These are phyloP conservation scores for Phytophthora sansomeana DNA, from an alignment of 352 stramenopile species.

Conservation along the genomic window DNA sequence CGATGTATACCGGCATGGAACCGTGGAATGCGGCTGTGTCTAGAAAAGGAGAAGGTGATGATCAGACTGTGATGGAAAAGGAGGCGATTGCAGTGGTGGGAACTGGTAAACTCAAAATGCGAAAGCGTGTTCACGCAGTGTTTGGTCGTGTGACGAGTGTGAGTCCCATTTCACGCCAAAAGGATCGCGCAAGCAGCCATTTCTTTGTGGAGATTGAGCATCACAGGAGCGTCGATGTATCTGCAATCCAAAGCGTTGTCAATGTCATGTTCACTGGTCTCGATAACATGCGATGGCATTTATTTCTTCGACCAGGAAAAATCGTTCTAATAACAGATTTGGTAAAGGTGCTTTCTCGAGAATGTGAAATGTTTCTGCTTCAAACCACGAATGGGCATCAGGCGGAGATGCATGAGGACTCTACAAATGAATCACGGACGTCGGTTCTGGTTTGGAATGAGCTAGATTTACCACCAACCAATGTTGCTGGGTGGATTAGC, in stretches of 20 bases:
- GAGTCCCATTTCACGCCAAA: constrained; percentile 63
- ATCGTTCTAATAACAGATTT: constrained; percentile 65
- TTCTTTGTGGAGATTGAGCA: constrained; percentile 76
- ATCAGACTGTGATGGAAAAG: not conserved
- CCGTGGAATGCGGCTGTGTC: constrained; percentile 33
- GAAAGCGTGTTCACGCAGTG: constrained; percentile 44
- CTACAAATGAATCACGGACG: constrained; percentile 23
- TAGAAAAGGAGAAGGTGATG: not conserved
- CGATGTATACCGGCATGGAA: constrained; percentile 48
- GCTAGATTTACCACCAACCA: not conserved
- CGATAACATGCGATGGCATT: constrained; percentile 45
- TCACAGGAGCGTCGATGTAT: not conserved
- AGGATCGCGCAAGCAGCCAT: constrained; percentile 46
- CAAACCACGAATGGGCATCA: constrained; percentile 41
- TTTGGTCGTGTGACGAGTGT: constrained; percentile 60
- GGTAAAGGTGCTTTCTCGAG: constrained; percentile 68
- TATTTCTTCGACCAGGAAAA: constrained; percentile 54
- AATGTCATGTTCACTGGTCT: constrained; percentile 63
- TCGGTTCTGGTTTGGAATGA: constrained; percentile 42
- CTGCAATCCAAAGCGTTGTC: constrained; percentile 40
- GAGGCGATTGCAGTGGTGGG: not conserved
- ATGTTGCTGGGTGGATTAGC: constrained; percentile 9
- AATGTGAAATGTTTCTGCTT: constrained; percentile 70
- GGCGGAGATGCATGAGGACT: not conserved
- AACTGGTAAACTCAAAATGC: constrained; percentile 36